A percentile compares a stretch with the other conserved stretches of the same genome.
Conservation (phyloP, 108 stramenopile species). For the Nannochloropsis oceanica region DNA sequence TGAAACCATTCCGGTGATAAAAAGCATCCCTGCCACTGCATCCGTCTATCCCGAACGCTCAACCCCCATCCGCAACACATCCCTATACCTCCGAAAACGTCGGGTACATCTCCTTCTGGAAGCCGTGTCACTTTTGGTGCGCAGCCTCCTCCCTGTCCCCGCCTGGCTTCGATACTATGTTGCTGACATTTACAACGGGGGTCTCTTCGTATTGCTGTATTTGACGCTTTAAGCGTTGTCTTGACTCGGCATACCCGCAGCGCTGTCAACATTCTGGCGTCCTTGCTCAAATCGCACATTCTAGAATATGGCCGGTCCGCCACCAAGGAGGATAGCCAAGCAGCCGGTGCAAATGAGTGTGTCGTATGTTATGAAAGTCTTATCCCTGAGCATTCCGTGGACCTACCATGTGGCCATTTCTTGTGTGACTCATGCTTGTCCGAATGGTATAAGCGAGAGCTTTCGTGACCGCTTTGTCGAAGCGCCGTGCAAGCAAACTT, state of each 20-base stretch:
- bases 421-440: not conserved
- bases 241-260: not conserved
- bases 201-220: not conserved
- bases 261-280: not conserved
- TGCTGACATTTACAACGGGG: not conserved
- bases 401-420: not conserved
- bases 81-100: not conserved
- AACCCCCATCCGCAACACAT: not conserved
- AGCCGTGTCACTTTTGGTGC: not conserved
- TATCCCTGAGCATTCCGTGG: not conserved
- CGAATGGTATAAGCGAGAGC: not conserved
- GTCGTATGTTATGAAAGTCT: not conserved
- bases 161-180: not conserved
- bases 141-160: not conserved
- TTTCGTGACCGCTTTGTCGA: not conserved
- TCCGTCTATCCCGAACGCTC: no score
- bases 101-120: not conserved
- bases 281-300: not conserved
- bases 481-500: not conserved
- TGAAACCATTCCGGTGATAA: no score
- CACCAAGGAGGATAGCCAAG: not conserved
- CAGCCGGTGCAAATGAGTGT: not conserved
- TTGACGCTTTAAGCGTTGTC: not conserved
- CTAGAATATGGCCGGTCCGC: not conserved
- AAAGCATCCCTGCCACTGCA: no score